Evolutionary conservation across 345 rosid genomes (phyloP), one percentile per base, ranked within the genome.

Genomic region (Salix brachista): DNA sequence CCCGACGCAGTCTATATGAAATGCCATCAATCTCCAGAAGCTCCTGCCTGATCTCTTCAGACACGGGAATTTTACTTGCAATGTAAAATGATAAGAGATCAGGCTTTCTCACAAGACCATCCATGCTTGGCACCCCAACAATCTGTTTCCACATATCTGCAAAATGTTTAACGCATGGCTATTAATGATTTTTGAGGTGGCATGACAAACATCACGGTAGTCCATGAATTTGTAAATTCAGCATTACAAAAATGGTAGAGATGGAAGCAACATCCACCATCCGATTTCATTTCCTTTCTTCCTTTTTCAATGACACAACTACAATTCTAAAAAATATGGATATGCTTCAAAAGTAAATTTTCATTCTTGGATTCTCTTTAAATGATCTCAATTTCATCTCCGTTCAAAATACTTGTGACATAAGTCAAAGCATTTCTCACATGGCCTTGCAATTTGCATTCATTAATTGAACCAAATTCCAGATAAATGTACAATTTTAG

Each of bases 61-160:
- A 93, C 65, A 91, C 89, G 0, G 99, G 99, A 64, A 96, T 92
- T 86, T 96, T 93, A 87, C 99, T 93, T 39, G 94, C 99, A 79
- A 96, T 89, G 65, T 83, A 76, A 82, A 96, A 96, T 68, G 98
- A 96, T 72, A 96, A 84, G 58, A 88, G 88, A 84, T 90, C 94
- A 3, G 98, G 99, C 84, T 89, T 91, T 81, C 77, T 86, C 75
- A 91, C 94, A 71, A 91, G 77, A 81, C 67, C 79, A 72, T 96
- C 93, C 94, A 93, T 82, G 77, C 85, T 82, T 62, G 98, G 97
- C 54, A 86, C 77, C 75, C 97, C 96, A 65, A 93, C 88, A 62
- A 90, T 84, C 73, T 89, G 93, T 89, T 91, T 93, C 99, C 99
- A 96, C 91, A 89, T 87, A 77, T 91, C 99, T 96, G 92, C 83